These are phyloP conservation scores for Agarophyton chilense DNA, from an alignment of 23 red algal species.

Conservation along the genomic window DNA sequence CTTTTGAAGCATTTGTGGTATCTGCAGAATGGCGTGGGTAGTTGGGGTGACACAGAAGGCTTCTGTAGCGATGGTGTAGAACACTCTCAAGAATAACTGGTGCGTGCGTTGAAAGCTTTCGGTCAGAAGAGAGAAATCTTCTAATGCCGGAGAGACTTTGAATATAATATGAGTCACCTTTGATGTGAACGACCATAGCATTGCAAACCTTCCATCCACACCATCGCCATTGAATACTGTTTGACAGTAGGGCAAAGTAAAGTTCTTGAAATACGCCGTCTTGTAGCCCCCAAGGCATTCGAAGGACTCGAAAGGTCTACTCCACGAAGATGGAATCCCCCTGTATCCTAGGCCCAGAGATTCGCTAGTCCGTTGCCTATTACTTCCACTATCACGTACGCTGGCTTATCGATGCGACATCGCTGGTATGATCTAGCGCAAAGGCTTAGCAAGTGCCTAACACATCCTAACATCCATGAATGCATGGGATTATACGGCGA, in stretches of 20 bases:
- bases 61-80: not conserved
- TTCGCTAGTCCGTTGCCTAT: not conserved
- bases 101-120: not conserved
- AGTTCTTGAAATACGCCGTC: constrained; percentile 13
- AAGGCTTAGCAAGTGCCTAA: not conserved
- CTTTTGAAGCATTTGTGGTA: too few relatives aligned
- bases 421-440: not conserved
- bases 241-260: not conserved
- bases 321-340: not conserved
- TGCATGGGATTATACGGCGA: constrained; percentile 31
- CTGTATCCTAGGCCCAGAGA: not conserved
- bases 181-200: not conserved
- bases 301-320: not conserved
- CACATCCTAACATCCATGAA: not conserved
- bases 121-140: not conserved
- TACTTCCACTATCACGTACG: not conserved
- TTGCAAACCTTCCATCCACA: not conserved
- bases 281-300: not conserved
- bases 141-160: not conserved
- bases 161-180: not conserved
- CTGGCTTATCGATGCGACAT: not conserved
- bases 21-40: constrained; percentile 14
- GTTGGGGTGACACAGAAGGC: constrained; percentile 1
- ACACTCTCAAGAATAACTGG: not conserved
- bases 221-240: not conserved